Evolutionary conservation across 148 eudicot genomes (phyloP), one percentile per base, ranked within the genome.

Genomic region (Pouteria glomerata): DNA sequence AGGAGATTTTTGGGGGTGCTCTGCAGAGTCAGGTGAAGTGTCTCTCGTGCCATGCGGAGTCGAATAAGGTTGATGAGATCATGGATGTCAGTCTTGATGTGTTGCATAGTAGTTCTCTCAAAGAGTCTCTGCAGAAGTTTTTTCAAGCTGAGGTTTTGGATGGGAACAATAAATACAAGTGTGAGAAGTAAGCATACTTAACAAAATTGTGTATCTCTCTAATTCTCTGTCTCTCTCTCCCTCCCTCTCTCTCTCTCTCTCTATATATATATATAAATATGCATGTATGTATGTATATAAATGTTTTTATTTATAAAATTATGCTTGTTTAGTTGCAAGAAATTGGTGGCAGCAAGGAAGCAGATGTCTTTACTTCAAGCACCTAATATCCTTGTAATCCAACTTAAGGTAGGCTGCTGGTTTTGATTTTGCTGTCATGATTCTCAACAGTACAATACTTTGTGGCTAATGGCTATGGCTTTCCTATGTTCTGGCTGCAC

Each of bases 11-110:
- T 73, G 99, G 99, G 66, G 99, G 99, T 64, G 83, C 94, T 64
- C 76, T 96, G 78, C 97, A 90, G 81, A 96, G 97, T 81, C 99
- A 92, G 79, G 90, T 96, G 59, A 96, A 88, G 88, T 96, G 99
- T 75, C 79, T 92, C 57, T 85, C 90, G 1, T 96, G 99, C 70
- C 96, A 96, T 30, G 70, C 77, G 34, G 97, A 92, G 76, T 96
- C 99, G 13, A 96, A 92, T 83, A 96, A 96, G 79, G 87, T 88
- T 0, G 99, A 96, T 74, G 99, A 96, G 82, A 96, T 96, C 50
- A 96, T 96, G 99, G 99, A 96, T 87, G 81, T 96, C 16, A 88
- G 92, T 61, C 90, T 96, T 82, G 99, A 92, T 69, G 82, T 96
- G 63, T 69, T 91, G 79, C 84, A 84, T 63, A 80, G 86, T 45